These are phyloP conservation scores for Venturia effusa DNA, from an alignment of 2,329 filamentous ascomycete genomes.

Conservation along the genomic window DNA sequence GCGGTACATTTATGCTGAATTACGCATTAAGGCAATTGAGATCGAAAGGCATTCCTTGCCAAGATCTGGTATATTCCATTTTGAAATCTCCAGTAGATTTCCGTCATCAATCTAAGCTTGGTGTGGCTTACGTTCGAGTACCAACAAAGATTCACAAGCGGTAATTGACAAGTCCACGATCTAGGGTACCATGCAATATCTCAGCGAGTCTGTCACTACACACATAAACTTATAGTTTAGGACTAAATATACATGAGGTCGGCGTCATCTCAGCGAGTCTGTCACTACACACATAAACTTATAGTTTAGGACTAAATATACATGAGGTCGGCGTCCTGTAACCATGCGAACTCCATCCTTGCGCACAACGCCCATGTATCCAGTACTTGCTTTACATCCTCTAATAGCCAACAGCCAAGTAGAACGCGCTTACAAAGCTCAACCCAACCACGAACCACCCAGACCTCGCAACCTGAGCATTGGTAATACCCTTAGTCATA, in stretches of 20 bases:
- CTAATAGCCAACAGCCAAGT: slow-evolving; percentile 8
- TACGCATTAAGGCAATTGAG: too few species aligned
- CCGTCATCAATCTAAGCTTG: too few species aligned
- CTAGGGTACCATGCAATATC: not conserved
- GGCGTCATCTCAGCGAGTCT: too few species aligned
- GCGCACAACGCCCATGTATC: not conserved
- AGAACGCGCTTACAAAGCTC: slow-evolving; percentile 38
- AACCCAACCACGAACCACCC: slow-evolving; percentile 54
- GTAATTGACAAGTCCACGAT: not conserved
- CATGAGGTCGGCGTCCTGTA: not conserved
- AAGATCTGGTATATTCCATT: too few species aligned
- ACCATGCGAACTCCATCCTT: not conserved
- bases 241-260: not conserved
- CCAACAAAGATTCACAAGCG: not conserved
- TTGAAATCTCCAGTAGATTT: too few species aligned
- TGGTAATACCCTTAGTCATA: slow-evolving; percentile 49
- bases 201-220: not conserved
- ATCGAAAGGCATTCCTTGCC: too few species aligned
- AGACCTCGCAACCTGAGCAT: slow-evolving; percentile 52
- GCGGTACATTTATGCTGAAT: too few species aligned
- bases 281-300: not conserved
- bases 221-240: not conserved
- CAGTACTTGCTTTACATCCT: not conserved
- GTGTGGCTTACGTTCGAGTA: too few species aligned
- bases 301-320: not conserved